Conservation (phyloP, 164 flowering plant species). For the Cinnamomum micranthum region DNA sequence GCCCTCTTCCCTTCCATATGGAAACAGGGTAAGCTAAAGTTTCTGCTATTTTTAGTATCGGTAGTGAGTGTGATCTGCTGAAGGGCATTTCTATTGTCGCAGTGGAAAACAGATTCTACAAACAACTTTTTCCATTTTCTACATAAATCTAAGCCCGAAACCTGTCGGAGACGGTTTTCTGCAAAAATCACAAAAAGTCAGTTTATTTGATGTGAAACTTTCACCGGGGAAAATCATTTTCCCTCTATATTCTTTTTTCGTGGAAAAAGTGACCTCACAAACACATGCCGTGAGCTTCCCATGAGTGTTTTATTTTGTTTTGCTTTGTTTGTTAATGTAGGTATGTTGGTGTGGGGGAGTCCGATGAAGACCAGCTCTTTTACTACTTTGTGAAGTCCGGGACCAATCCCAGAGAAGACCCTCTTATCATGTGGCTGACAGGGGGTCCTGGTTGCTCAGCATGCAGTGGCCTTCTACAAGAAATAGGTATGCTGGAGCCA, state of each 20-base stretch:
- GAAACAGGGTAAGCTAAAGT: slow-evolving; percentile 8
- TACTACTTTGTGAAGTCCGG: slow-evolving; percentile 55
- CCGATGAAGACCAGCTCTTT: slow-evolving; percentile 44
- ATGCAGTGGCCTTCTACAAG: slow-evolving; percentile 26
- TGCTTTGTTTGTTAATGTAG: neutral
- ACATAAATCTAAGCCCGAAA: no score
- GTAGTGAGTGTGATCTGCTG: neutral
- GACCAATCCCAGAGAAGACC: slow-evolving; percentile 35
- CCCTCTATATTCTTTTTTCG: no score
- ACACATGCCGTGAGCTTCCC: no score
- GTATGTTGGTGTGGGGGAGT: slow-evolving; percentile 36
- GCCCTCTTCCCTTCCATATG: slow-evolving; percentile 7
- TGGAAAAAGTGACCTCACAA: no score
- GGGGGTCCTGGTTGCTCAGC: slow-evolving; percentile 61
- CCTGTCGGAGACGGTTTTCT: neutral
- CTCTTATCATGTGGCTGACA: slow-evolving; percentile 46
- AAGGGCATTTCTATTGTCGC: no score
- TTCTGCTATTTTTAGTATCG: no score
- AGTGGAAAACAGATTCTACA: neutral
- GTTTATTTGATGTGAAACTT: no score
- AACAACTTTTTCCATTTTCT: no score
- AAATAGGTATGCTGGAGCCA: slow-evolving; percentile 28
- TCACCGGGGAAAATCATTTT: no score
- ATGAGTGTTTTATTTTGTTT: neutral
- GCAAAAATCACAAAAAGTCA: no score